phyloP scores from a whole-genome alignment of 2,329 filamentous ascomycete species.

The Exophiala aquamarina region DNA sequence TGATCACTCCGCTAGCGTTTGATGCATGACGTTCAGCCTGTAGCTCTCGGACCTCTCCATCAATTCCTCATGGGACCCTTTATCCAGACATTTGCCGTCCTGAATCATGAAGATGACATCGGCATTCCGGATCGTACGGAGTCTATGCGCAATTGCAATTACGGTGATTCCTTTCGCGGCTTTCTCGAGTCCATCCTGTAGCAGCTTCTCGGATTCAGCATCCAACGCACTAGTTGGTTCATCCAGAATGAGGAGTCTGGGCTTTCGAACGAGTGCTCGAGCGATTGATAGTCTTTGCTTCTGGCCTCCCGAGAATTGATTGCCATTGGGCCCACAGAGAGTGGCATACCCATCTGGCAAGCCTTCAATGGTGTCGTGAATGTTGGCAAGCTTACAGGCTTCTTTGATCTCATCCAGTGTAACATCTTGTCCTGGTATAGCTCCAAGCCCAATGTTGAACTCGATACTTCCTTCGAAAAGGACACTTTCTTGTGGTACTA shows the following conservation, averaged over 20 bases:
- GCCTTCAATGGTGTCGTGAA: conserved; percentile 51
- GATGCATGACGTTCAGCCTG: conserved; percentile 30
- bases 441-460: conserved; percentile 85
- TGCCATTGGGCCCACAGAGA: conserved; percentile 54
- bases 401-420: conserved; percentile 70
- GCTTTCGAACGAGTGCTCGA: conserved; percentile 55
- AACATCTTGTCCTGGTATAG: conserved; percentile 55
- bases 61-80: conserved; percentile 73
- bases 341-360: conserved; percentile 54
- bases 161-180: conserved; percentile 37
- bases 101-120: conserved; percentile 75
- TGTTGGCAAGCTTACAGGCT: conserved; percentile 65
- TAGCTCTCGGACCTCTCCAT: conserved; percentile 70
- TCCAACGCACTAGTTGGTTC: conserved; percentile 63
- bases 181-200: conserved; percentile 43
- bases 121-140: conserved; percentile 52
- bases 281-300: conserved; percentile 60
- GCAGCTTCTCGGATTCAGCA: conserved; percentile 49
- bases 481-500: conserved; percentile 91
- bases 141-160: conserved; percentile 42
- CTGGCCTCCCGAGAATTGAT: conserved; percentile 58
- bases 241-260: conserved; percentile 58
- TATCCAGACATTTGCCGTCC: conserved; percentile 74
- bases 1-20: conserved; percentile 1
- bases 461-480: conserved; percentile 86